Evolutionary conservation across 495 filamentous ascomycete species (phyloP), one percentile per base, ranked within the genome.

Genomic region (Terfezia claveryi): DNA sequence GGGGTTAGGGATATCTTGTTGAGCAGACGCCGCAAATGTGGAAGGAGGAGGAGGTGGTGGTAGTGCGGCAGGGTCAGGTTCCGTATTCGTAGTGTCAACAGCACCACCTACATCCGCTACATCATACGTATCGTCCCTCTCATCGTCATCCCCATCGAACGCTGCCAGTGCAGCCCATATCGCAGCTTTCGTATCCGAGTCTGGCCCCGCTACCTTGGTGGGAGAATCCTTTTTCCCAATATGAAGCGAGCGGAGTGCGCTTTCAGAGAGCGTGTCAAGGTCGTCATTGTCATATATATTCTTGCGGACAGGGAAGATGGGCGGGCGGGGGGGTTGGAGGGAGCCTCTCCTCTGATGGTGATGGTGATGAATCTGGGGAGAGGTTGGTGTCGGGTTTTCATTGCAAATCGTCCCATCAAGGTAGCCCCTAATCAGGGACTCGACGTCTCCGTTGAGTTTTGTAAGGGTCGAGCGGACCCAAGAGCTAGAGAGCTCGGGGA

Each of bases 61-160:
- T 20, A 2, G 37, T 38, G 10, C 69, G 67, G 57, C 66, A 36
- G 73, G 61, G 41, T 14, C 12, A 20, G 41, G 41, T 5, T 14
- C 17, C 41, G 12, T 20, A 9, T 69, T 67, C 37, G 73, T 66
- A 20, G 69, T 63, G 55, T 92, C 83, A 10, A 94, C 78, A 4
- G 84, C 83, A 10, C 88, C 85, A 54, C 91, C 91, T 7, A 95
- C 87, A 60, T 96, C 91, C 44, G 76, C 83, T 9, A 79, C 74
- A 61, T 98, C 91, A 68, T 98, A 98, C 2, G 91, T 96, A 64
- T 98, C 91, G 68, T 98, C 91, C 37, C 87, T 80, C 69, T 98
- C 91, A 68, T 98, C 91, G 63, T 95, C 89, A 60, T 94, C 91
- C 0, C 80, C 80, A 70, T 96, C 89, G 62, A 96, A 94, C 6